Base-by-base conservation (phyloP, 2,329 filamentous ascomycete species). In the Tolypocladium tundrense region DNA sequence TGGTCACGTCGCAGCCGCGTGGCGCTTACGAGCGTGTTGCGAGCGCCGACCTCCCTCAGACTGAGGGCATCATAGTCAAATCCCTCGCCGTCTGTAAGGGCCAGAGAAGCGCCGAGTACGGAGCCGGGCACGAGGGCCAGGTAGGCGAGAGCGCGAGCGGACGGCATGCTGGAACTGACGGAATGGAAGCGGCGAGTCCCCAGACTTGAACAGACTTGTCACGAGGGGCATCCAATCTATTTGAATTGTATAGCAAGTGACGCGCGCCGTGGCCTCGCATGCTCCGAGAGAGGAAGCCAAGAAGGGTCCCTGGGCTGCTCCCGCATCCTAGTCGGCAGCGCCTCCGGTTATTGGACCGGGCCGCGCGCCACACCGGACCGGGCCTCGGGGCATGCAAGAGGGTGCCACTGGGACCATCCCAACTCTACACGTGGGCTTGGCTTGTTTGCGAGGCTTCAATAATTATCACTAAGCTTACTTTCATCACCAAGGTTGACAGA, bases 21-120 rank as follows among this genome's bases (percentile, higher is more conserved):
- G 31, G 31, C 31, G 31, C 66, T 43, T 4, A 73, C 72, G 39
- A 73, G 57, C 1, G 72, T 74, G 61, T 74, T 75, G 7, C 72
- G 68, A 10, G 70, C 68, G 4, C 72, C 72, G 2, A 74, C 71
- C 53, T 74, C 72, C 13, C 72, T 60, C 16, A 72, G 48, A 11
- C 61, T 69, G 4, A 73, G 59, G 16, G 67, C 64, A 37, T 63
- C 63, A 27, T 63, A 62, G 60, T 71, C 65, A 45, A 72, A 72
- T 1, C 50, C 53, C 24, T 35, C 41, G 27, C 21, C 50, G 14
- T 24, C 56, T 16, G 50, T 54, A 33, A 61, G 58, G 21, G 57
- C 57, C 1, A 51, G 56, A 35, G 60, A 52, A 4, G 63, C 41
- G 3, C 56, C 41, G 4, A 63, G 56, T 9, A 61, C 57, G 7